Evolutionary conservation across 352 stramenopile genomes (phyloP).

Genomic region (Lagenidium giganteum): DNA sequence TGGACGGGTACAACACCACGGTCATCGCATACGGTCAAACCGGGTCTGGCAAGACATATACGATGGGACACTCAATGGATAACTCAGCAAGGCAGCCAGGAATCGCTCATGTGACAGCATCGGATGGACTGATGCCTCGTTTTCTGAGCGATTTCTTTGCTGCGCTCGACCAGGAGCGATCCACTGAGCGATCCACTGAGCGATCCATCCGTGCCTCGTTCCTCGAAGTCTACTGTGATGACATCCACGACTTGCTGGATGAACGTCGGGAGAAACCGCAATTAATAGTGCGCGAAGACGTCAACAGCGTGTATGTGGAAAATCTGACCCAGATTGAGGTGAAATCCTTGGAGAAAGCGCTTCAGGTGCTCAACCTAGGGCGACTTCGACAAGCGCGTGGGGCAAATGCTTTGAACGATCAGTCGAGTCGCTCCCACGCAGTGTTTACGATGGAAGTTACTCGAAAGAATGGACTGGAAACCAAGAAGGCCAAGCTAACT

Average conservation of each 20-base stretch:
- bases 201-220: conserved; percentile 41
- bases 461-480: conserved; percentile 32
- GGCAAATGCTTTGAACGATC: conserved; percentile 48
- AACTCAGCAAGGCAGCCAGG: too few species aligned
- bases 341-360: conserved; percentile 26
- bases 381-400: conserved; percentile 32
- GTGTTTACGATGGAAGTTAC: conserved; percentile 52
- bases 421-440: conserved; percentile 55
- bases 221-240: conserved; percentile 93
- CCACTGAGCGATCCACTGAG: too few species aligned
- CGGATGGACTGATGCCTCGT: conserved; percentile 42
- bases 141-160: conserved; percentile 47
- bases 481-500: conserved; percentile 48
- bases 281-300: conserved; percentile 30
- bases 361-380: conserved; percentile 39
- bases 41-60: conserved; percentile 51
- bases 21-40: conserved; percentile 60
- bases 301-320: conserved; percentile 34
- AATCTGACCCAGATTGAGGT: conserved; percentile 35
- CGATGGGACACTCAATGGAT: too few species aligned
- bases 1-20: conserved; percentile 58
- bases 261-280: conserved; percentile 18
- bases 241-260: conserved; percentile 88
- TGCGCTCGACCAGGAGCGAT: conserved; percentile 29
- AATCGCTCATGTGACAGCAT: too few species aligned